phyloP scores from a whole-genome alignment of 192 early-diverging fungal species.

The Globomyces pollinis-pini region DNA sequence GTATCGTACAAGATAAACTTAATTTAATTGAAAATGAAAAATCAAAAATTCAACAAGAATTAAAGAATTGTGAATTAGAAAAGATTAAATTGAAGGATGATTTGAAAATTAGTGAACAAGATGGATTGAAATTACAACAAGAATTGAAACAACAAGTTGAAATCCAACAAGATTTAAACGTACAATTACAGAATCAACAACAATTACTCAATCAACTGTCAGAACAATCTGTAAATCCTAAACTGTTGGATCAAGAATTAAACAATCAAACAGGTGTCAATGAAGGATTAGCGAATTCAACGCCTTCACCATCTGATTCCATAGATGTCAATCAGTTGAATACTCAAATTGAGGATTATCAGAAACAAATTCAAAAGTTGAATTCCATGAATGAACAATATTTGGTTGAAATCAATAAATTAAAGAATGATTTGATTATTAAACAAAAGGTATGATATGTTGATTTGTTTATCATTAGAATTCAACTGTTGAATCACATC shows the following conservation, averaged over 20 bases:
- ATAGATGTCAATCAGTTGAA: too few species aligned
- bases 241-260: background rate
- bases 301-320: too few species aligned
- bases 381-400: background rate
- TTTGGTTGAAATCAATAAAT: background rate
- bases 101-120: background rate
- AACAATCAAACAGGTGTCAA: too few species aligned
- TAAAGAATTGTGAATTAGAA: background rate
- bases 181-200: background rate
- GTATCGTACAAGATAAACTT: constrained; percentile 5
- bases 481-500: too few species aligned
- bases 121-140: background rate
- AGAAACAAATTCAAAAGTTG: background rate
- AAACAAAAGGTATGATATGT: too few species aligned
- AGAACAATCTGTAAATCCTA: background rate
- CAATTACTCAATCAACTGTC: background rate
- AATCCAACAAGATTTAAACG: background rate
- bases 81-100: background rate
- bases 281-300: too few species aligned
- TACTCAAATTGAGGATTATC: too few species aligned
- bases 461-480: too few species aligned
- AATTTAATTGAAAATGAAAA: background rate
- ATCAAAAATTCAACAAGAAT: background rate
- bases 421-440: background rate
- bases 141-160: background rate